Percentiles rank a stretch among this genome's conserved stretches.
Conservation (phyloP, 2,329 filamentous ascomycete species). For the Colletotrichum brevisporum region DNA sequence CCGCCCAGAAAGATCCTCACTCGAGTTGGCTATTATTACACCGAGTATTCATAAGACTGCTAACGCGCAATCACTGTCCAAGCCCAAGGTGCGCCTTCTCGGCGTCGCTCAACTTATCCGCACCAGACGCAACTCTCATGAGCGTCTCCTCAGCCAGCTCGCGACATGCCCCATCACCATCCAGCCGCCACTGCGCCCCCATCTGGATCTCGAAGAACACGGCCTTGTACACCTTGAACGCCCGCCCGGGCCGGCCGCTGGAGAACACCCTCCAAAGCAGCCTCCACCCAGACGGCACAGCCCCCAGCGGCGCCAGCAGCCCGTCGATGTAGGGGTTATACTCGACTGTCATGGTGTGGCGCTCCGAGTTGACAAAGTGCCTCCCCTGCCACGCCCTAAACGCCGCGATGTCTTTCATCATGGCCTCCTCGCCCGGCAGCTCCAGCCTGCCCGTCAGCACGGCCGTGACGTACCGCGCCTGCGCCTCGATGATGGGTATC, state of each 20-base stretch:
- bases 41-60: too few relatives aligned
- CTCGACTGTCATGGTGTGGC: constrained; percentile 48
- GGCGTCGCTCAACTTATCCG: constrained; percentile 44
- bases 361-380: constrained; percentile 49
- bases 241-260: constrained; percentile 45
- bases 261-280: constrained; percentile 46
- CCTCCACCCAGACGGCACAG: constrained; percentile 48
- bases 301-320: constrained; percentile 50
- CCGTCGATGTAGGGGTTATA: constrained; percentile 51
- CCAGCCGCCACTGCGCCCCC: constrained; percentile 53
- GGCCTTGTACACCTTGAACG: constrained; percentile 47
- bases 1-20: too few relatives aligned
- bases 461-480: constrained; percentile 51
- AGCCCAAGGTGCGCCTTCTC: constrained; percentile 43
- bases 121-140: constrained; percentile 46
- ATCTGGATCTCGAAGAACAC: constrained; percentile 54
- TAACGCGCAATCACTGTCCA: background rate
- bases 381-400: constrained; percentile 46
- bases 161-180: constrained; percentile 48
- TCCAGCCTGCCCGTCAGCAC: constrained; percentile 46
- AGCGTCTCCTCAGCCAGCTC: constrained; percentile 51
- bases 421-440: constrained; percentile 46
- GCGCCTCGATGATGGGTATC: constrained; percentile 50
- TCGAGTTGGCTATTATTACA: too few relatives aligned
- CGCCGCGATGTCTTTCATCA: constrained; percentile 45